Conservation (phyloP, 2,329 filamentous ascomycete species). For the Plenodomus biglobosus region DNA sequence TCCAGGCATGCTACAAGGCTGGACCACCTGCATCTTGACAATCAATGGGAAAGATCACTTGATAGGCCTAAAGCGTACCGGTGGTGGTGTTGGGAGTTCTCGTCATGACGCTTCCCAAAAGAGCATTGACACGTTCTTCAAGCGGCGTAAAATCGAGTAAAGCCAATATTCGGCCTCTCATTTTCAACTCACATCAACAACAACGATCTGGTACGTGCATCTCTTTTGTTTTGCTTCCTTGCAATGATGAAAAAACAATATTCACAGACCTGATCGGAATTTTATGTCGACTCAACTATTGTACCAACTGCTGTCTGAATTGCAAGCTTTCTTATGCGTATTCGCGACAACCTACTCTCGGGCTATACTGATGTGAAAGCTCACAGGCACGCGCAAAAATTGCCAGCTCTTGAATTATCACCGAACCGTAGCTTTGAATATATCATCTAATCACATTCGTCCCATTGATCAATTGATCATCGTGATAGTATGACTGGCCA, state of each 20-base stretch:
- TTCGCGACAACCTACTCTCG: neutral
- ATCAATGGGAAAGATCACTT: constrained; percentile 75
- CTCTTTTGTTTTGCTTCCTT: constrained; percentile 17
- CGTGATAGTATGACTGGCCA: neutral
- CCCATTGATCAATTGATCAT: neutral
- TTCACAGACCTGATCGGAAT: constrained; percentile 87
- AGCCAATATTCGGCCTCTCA: neutral
- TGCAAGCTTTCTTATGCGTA: constrained; percentile 2
- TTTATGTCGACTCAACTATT: constrained; percentile 67
- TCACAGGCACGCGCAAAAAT: neutral
- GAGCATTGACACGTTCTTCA: constrained; percentile 77
- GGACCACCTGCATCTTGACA: constrained; percentile 56
- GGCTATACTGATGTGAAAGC: constrained; percentile 8
- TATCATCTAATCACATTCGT: constrained; percentile 1
- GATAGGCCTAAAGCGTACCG: constrained; percentile 71
- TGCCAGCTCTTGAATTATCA: neutral
- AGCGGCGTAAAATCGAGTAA: constrained; percentile 54
- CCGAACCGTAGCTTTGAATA: neutral
- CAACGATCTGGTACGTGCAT: constrained; percentile 24
- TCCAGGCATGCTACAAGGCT: constrained; percentile 31
- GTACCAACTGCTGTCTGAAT: constrained; percentile 83
- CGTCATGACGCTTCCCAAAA: constrained; percentile 74
- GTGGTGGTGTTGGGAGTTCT: constrained; percentile 79
- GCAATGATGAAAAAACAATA: constrained; percentile 60
- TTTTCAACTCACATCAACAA: neutral